Percentiles rank a stretch among this genome's conserved stretches.
These are phyloP conservation scores for Avena atlantica DNA, from an alignment of 176 grass and related monocot genomes.

Conservation along the genomic window DNA sequence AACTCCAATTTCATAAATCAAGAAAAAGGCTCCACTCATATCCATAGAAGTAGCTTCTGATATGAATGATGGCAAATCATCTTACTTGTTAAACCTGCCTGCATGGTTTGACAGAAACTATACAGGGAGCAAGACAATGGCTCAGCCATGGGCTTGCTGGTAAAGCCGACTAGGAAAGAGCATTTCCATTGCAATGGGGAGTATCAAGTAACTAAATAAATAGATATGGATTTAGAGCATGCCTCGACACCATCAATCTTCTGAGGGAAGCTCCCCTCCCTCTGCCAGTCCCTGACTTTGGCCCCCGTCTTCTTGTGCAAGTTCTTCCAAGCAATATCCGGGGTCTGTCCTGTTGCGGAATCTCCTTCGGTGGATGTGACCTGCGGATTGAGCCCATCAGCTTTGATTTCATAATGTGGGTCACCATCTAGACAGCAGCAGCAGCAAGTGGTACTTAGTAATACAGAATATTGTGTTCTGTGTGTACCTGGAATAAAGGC, in stretches of 20 bases:
- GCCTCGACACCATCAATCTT: constrained; percentile 94
- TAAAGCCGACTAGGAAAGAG: neutral
- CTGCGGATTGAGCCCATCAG: constrained; percentile 44
- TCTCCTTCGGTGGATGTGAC: constrained; percentile 71
- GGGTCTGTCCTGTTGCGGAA: constrained; percentile 64
- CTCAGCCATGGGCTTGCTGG: neutral
- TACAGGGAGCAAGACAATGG: neutral
- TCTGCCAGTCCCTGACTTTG: constrained; percentile 62
- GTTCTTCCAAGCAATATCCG: constrained; percentile 82
- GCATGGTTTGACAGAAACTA: neutral
- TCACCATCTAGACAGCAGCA: neutral
- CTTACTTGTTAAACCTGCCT: neutral
- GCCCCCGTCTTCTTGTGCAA: constrained; percentile 70
- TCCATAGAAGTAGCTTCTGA: neutral
- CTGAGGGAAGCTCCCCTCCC: constrained; percentile 65
- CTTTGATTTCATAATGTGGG: constrained; percentile 3
- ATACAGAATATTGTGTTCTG: neutral
- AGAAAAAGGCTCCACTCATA: constrained; percentile 8
- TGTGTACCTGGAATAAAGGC: constrained; percentile 69
- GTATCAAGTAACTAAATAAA: constrained; percentile 29
- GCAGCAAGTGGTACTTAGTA: neutral
- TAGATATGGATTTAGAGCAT: constrained; percentile 24
- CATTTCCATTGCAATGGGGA: neutral
- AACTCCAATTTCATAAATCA: neutral
- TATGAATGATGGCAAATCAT: constrained; percentile 16